Percentiles rank a stretch among this genome's conserved stretches.
phyloP scores from a whole-genome alignment of 176 grass and related monocot genomes.

The Microstegium vimineum region DNA sequence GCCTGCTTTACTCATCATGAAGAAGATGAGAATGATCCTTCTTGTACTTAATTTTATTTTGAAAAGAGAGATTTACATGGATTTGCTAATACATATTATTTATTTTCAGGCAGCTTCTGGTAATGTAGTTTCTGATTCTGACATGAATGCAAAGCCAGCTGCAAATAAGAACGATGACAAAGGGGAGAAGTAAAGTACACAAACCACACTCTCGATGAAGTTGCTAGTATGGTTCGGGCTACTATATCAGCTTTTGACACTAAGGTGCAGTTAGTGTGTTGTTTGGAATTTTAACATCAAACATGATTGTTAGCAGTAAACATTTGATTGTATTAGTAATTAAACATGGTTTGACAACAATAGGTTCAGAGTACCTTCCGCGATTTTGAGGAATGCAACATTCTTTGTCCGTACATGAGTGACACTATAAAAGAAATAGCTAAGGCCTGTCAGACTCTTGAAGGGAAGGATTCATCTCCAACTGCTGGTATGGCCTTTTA shows the following conservation, averaged over 20 bases:
- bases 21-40: neutral
- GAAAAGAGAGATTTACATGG: constrained; percentile 2
- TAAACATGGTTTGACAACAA: constrained; percentile 37
- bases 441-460: constrained; percentile 80
- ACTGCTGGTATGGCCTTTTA: constrained; percentile 59
- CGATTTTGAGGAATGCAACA: constrained; percentile 96
- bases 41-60: neutral
- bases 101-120: constrained; percentile 70
- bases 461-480: constrained; percentile 93
- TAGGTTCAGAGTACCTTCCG: constrained; percentile 91
- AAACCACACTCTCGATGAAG: constrained; percentile 90
- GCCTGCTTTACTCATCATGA: neutral
- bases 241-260: constrained; percentile 76
- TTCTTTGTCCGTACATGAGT: constrained; percentile 76
- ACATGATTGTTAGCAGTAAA: neutral
- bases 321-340: constrained; percentile 15
- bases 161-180: constrained; percentile 76
- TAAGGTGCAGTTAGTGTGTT: constrained; percentile 50
- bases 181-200: constrained; percentile 78
- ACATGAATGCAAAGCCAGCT: constrained; percentile 53
- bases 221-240: constrained; percentile 76
- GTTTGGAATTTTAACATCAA: constrained; percentile 8
- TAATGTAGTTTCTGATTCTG: constrained; percentile 78
- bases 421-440: constrained; percentile 86
- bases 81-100: constrained; percentile 23